Evolutionary conservation across 2,329 filamentous ascomycete species (phyloP), one percentile per base, ranked within the genome.

Genomic region (Calonectria ilicicola): DNA sequence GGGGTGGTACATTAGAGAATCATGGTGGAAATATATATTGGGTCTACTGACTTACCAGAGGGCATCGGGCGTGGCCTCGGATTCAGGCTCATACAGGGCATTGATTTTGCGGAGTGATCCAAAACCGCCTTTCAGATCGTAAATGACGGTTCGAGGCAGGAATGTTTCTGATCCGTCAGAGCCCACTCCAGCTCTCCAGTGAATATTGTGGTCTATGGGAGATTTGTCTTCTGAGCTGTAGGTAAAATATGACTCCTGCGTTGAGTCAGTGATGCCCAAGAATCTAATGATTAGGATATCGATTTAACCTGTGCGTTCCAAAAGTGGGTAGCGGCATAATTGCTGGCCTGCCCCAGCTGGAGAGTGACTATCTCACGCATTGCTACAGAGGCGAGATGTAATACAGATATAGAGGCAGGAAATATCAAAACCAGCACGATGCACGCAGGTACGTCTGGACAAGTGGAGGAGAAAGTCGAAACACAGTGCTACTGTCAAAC

Each of bases 331-430:
- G 94, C 96, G 26, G 97, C 87, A 80, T 98, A 98, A 84, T 99
- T 99, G 83, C 94, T 96, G 81, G 94, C 92, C 82, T 98, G 93
- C 51, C 97, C 97, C 72, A 98, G 92, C 87, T 99, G 97, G 56
- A 99, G 87, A 0, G 96, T 98, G 74, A 99, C 89, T 74, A 98
- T 95, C 85, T 99, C 97, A 85, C 96, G 95, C 97, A 99, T 98
- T 5, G 15, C 29, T 47, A 23, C 8, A 23, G 23, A 21, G 3
- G 5, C 23, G 17, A 46, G 2, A 6, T 7, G 2, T 5, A 21
- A 23, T 21, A 2, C 10, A 47, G 23, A 5, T 9, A 10, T 21
- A 23, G 9, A 23, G 12, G 8, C 9, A 23, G 44, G 10, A 23
- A 23, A 47, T 4, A 42, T 17, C 40, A 12, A 23, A 1, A 12